Conservation (phyloP, 257 asterid genomes). For the Solanum etuberosum region DNA sequence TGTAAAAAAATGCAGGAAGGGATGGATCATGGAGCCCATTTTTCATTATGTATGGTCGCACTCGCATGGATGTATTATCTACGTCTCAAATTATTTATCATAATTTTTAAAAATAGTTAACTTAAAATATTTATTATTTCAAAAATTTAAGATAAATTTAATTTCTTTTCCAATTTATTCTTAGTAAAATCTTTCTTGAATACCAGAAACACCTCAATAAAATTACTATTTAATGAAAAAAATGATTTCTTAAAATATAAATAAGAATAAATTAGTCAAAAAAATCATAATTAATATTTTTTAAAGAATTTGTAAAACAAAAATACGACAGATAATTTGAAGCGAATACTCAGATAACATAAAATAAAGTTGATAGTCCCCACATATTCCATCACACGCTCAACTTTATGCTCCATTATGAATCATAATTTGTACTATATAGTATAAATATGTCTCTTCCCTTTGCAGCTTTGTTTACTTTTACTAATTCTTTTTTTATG, state of each 20-base stretch:
- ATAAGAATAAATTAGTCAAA: too few relatives aligned
- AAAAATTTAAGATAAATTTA: not conserved
- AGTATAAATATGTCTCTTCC: not conserved
- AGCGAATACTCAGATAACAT: not conserved
- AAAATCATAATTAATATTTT: not conserved
- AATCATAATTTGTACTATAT: not conserved
- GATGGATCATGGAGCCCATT: not conserved
- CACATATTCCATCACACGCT: not conserved
- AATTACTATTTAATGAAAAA: too few relatives aligned
- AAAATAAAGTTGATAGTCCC: not conserved
- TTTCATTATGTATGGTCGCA: not conserved
- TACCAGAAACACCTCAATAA: not conserved
- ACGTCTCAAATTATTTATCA: too few relatives aligned
- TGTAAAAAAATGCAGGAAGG: not conserved
- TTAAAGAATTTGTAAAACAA: rapidly evolving
- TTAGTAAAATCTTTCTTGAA: not conserved
- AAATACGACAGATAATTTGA: too few relatives aligned
- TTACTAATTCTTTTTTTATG: not conserved
- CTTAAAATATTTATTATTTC: not conserved
- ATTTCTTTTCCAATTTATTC: not conserved
- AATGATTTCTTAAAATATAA: too few relatives aligned
- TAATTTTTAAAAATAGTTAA: not conserved
- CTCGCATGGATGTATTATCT: not conserved
- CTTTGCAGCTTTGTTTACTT: not conserved
- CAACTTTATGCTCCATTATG: not conserved